Percentiles rank a stretch among this genome's conserved stretches.
These are phyloP conservation scores for Chlamydomonas eustigma DNA, from an alignment of 139 green algal species.

Conservation along the genomic window DNA sequence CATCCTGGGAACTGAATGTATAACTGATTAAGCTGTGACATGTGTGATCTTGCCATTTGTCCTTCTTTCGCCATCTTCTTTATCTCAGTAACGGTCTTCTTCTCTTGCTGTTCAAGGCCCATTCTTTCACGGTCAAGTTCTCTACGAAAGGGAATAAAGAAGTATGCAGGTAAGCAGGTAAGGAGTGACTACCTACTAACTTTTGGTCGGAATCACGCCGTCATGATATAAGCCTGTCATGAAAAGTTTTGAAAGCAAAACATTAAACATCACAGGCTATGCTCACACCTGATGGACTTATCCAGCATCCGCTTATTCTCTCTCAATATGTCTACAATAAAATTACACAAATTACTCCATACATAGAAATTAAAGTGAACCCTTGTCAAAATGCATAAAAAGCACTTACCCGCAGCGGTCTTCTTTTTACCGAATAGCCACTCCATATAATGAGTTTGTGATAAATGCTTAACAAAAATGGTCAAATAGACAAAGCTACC, in stretches of 20 bases:
- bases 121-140: slow-evolving; percentile 45
- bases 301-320: slow-evolving; percentile 99
- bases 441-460: too few species aligned
- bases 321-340: slow-evolving; percentile 82
- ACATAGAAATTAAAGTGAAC: neutral
- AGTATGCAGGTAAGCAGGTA: neutral
- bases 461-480: too few species aligned
- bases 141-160: slow-evolving; percentile 23
- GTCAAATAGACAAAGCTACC: too few species aligned
- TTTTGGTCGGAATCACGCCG: too few species aligned
- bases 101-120: slow-evolving; percentile 67
- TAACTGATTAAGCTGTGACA: neutral
- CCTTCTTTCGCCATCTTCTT: slow-evolving; percentile 95
- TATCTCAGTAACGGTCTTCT: slow-evolving; percentile 92
- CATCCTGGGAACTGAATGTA: too few species aligned
- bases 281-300: slow-evolving; percentile 82
- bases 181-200: neutral
- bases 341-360: neutral
- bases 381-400: neutral
- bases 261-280: too few species aligned
- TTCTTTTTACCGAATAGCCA: slow-evolving; percentile 8
- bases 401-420: slow-evolving; percentile 7
- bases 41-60: slow-evolving; percentile 94
- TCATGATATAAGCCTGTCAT: too few species aligned
- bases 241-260: too few species aligned